These are phyloP conservation scores for Neofusicoccum sp. DNA, from an alignment of 2,329 filamentous ascomycete species.

Conservation along the genomic window DNA sequence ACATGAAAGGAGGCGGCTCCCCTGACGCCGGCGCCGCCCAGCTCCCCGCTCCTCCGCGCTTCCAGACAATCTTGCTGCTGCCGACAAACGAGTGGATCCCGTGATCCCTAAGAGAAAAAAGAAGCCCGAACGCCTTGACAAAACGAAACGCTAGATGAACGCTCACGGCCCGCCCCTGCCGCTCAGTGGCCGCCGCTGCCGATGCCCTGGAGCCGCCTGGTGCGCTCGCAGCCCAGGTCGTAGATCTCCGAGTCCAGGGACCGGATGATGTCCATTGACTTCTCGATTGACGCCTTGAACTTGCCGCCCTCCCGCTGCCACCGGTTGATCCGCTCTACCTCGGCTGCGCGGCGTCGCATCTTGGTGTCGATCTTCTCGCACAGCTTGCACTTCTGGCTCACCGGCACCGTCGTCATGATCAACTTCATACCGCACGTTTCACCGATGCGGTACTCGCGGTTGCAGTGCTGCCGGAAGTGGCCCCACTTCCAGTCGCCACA, in stretches of 20 bases:
- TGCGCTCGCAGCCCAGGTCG: conserved; percentile 60
- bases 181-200: conserved; percentile 22
- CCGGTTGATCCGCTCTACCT: conserved; percentile 70
- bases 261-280: conserved; percentile 70
- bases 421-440: conserved; percentile 95
- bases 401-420: conserved; percentile 69
- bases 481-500: conserved; percentile 96
- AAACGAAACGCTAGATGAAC: conserved; percentile 17
- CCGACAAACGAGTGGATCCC: conserved; percentile 31
- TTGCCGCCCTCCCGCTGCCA: conserved; percentile 70
- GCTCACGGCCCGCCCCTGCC: conserved; percentile 17
- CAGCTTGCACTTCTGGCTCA: conserved; percentile 69
- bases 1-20: conserved; percentile 27
- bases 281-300: conserved; percentile 60
- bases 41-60: conserved; percentile 26
- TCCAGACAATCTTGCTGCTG: conserved; percentile 23
- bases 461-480: conserved; percentile 87
- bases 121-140: conserved; percentile 5
- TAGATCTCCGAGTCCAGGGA: conserved; percentile 68
- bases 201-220: conserved; percentile 33
- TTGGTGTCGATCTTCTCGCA: conserved; percentile 91
- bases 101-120: conserved; percentile 24
- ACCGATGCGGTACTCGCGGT: conserved; percentile 90
- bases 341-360: conserved; percentile 69
- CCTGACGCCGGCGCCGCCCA: conserved; percentile 32